These are phyloP conservation scores for Viola pubescens DNA, from an alignment of 441 rosid genomes.

Conservation along the genomic window DNA sequence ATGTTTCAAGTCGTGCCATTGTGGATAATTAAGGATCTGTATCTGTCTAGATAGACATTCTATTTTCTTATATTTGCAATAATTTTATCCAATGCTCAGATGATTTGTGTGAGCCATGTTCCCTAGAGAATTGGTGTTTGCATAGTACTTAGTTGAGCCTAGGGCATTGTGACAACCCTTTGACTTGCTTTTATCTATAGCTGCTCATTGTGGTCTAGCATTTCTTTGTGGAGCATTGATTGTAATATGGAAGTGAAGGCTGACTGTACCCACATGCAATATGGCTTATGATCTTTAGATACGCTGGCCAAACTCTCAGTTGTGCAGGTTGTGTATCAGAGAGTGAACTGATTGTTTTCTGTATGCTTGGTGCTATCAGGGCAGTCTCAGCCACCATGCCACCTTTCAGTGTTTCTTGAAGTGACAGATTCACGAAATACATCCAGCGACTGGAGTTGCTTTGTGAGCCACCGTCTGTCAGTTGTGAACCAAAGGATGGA, in stretches of 20 bases:
- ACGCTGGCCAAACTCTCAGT: conserved; percentile 17
- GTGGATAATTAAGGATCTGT: too few species aligned
- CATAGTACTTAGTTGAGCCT: too few species aligned
- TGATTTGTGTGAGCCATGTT: too few species aligned
- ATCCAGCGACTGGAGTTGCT: conserved; percentile 95
- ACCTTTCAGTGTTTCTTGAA: conserved; percentile 98
- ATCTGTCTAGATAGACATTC: too few species aligned
- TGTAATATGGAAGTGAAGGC: too few species aligned
- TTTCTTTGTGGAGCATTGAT: conserved; percentile 32
- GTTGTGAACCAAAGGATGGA: conserved; percentile 90
- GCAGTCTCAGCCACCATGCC: conserved; percentile 99
- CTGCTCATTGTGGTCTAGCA: not conserved
- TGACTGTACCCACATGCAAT: conserved; percentile 6
- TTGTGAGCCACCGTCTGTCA: conserved; percentile 95
- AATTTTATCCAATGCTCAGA: too few species aligned
- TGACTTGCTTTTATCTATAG: too few species aligned
- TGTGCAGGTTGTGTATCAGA: conserved; percentile 20
- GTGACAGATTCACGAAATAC: conserved; percentile 95
- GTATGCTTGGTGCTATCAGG: conserved; percentile 75
- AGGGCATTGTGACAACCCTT: too few species aligned
- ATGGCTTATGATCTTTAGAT: conserved; percentile 4
- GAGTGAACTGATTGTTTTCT: conserved; percentile 36
- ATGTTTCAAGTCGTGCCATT: too few species aligned
- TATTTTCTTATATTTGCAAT: too few species aligned
- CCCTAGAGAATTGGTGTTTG: too few species aligned